Percentiles rank a stretch among this genome's conserved stretches.
Evolutionary conservation across 495 filamentous ascomycete species (phyloP).

Genomic region (Podospora pseudoanserina): DNA sequence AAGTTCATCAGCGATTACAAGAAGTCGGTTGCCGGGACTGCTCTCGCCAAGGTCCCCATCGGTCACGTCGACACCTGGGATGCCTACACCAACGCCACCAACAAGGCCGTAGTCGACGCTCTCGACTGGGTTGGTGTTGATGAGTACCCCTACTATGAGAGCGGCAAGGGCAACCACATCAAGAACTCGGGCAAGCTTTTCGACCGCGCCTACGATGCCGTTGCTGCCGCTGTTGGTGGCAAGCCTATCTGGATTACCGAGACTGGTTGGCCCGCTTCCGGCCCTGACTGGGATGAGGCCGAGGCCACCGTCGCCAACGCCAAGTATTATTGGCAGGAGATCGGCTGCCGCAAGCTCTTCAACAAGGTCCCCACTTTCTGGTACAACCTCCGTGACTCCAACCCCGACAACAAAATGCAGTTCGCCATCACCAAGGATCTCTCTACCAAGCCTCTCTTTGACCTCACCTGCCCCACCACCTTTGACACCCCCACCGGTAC

Average conservation of each 20-base stretch:
- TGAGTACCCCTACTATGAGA: conserved; percentile 52
- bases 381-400: conserved; percentile 47
- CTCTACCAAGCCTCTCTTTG: conserved; percentile 53
- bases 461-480: conserved; percentile 53
- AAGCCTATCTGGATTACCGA: conserved; percentile 54
- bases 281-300: conserved; percentile 50
- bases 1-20: conserved; percentile 49
- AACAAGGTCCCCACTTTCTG: conserved; percentile 66
- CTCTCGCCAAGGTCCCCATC: conserved; percentile 40
- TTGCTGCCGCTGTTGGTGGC: conserved; percentile 29
- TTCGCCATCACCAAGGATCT: conserved; percentile 49
- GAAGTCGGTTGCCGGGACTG: conserved; percentile 33
- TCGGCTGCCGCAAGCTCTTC: conserved; percentile 63
- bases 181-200: conserved; percentile 41
- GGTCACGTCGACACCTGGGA: conserved; percentile 53
- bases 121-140: conserved; percentile 50
- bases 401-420: conserved; percentile 43
- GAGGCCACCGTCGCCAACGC: conserved; percentile 59
- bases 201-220: conserved; percentile 38
- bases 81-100: conserved; percentile 44
- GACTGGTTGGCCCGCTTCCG: conserved; percentile 48
- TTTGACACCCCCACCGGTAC: conserved; percentile 32
- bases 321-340: conserved; percentile 67
- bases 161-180: conserved; percentile 44
- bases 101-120: conserved; percentile 45